phyloP scores from a whole-genome alignment of 805 yeast genomes.

The Blastobotrys mokoenaii region DNA sequence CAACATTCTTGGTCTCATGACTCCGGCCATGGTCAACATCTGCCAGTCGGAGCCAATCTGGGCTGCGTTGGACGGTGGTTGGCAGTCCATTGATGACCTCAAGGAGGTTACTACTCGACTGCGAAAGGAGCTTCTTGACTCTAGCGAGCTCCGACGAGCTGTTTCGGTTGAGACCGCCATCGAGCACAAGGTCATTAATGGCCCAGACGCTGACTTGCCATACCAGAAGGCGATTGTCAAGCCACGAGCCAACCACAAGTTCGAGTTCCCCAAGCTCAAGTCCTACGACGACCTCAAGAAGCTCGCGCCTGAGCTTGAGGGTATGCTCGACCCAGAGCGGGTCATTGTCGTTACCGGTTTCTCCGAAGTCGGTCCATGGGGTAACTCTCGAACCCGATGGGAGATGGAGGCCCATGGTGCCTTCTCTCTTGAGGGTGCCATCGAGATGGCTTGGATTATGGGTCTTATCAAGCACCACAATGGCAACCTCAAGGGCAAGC shows the following conservation, averaged over 20 bases:
- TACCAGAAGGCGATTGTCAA: slow-evolving; percentile 67
- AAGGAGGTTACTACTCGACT: slow-evolving; percentile 76
- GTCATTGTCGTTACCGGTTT: slow-evolving; percentile 96
- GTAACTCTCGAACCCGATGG: slow-evolving; percentile 98
- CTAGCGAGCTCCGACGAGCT: slow-evolving; percentile 89
- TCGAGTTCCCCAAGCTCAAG: slow-evolving; percentile 86
- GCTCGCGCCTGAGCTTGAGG: slow-evolving; percentile 63
- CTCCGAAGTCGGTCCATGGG: slow-evolving; percentile 99
- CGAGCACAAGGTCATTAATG: slow-evolving; percentile 79
- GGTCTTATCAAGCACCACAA: slow-evolving; percentile 93
- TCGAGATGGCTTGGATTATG: slow-evolving; percentile 99
- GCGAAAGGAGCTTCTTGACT: slow-evolving; percentile 64
- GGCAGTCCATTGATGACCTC: slow-evolving; percentile 85
- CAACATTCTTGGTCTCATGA: slow-evolving; percentile 89
- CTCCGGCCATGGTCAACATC: slow-evolving; percentile 72
- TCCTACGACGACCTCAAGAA: slow-evolving; percentile 64
- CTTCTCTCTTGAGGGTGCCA: slow-evolving; percentile 93
- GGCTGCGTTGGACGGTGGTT: slow-evolving; percentile 99
- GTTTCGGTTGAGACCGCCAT: slow-evolving; percentile 89
- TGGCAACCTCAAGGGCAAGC: slow-evolving; percentile 75
- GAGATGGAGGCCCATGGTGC: slow-evolving; percentile 96
- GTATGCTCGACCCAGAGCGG: slow-evolving; percentile 83
- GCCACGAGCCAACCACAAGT: slow-evolving; percentile 93
- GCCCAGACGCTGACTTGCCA: slow-evolving; percentile 81
- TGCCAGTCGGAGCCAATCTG: slow-evolving; percentile 92